Evolutionary conservation across 371 early-diverging fungal species (phyloP).

Genomic region (Parasitella parasitica): DNA sequence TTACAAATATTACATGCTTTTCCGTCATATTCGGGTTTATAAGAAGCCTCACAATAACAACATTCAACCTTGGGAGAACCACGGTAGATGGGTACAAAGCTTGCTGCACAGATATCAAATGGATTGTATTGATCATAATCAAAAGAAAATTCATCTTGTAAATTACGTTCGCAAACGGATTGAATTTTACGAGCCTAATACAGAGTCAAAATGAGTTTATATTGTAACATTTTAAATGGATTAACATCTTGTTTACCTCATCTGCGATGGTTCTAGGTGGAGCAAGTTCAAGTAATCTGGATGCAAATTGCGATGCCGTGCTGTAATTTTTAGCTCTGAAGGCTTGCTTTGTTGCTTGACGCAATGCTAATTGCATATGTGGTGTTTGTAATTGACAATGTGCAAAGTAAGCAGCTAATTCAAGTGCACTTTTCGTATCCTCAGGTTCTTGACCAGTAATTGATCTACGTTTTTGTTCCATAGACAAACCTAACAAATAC

Average conservation of each 20-base stretch:
- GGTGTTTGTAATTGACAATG: constrained; percentile 86
- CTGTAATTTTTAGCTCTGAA: constrained; percentile 81
- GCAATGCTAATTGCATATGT: constrained; percentile 82
- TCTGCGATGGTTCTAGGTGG: constrained; percentile 77
- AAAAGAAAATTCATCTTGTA: constrained; percentile 78
- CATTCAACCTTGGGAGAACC: constrained; percentile 79
- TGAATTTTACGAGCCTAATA: constrained; percentile 80
- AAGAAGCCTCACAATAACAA: constrained; percentile 87
- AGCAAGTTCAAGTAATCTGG: constrained; percentile 84
- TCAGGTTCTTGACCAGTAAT: constrained; percentile 48
- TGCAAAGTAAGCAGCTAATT: constrained; percentile 93
- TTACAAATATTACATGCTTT: constrained; percentile 85
- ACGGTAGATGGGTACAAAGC: constrained; percentile 85
- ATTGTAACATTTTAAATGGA: too few species aligned
- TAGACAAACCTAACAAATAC: constrained; percentile 83
- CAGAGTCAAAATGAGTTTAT: neutral
- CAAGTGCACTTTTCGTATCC: constrained; percentile 71
- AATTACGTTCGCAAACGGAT: constrained; percentile 45
- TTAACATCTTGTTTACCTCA: constrained; percentile 42
- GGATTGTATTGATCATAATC: constrained; percentile 94
- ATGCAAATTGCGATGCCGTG: constrained; percentile 81
- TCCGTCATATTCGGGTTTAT: constrained; percentile 78
- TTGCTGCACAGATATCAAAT: constrained; percentile 79
- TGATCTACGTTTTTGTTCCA: constrained; percentile 79
- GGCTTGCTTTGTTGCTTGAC: constrained; percentile 80